phyloP scores from a whole-genome alignment of 768 basidiomycete genomes.

The Mycena rebaudengoi region DNA sequence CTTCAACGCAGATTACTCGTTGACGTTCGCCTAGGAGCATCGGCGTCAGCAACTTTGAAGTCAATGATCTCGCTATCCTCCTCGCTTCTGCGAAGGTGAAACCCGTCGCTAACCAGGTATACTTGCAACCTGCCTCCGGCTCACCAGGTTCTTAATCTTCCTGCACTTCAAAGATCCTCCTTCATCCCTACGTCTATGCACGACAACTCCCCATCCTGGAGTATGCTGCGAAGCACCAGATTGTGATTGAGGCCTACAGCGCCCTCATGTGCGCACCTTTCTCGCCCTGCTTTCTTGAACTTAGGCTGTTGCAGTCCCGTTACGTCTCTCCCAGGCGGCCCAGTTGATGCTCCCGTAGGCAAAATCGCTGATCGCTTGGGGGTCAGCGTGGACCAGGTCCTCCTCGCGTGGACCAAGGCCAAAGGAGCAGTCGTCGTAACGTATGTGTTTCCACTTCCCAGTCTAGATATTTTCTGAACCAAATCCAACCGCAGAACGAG shows the following conservation, averaged over 20 bases:
- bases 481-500: conserved; percentile 20
- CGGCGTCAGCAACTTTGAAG: conserved; percentile 74
- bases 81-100: conserved; percentile 59
- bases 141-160: not conserved
- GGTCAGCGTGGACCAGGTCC: conserved; percentile 69
- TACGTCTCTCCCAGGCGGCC: conserved; percentile 66
- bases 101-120: conserved; percentile 79
- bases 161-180: conserved; percentile 45
- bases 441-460: conserved; percentile 43
- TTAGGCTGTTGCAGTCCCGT: conserved; percentile 54
- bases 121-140: not conserved
- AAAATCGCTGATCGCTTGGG: conserved; percentile 61
- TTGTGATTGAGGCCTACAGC: conserved; percentile 66
- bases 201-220: conserved; percentile 56
- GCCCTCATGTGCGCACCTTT: conserved; percentile 51
- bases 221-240: conserved; percentile 55
- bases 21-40: conserved; percentile 58
- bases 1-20: not conserved
- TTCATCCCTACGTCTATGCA: conserved; percentile 68
- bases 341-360: conserved; percentile 65
- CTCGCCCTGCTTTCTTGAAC: not conserved
- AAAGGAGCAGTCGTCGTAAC: conserved; percentile 77
- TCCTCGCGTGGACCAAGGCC: conserved; percentile 73
- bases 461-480: not conserved
- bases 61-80: conserved; percentile 60